Conservation (phyloP, 1,139 yeast genomes). For the Pichia sp. region DNA sequence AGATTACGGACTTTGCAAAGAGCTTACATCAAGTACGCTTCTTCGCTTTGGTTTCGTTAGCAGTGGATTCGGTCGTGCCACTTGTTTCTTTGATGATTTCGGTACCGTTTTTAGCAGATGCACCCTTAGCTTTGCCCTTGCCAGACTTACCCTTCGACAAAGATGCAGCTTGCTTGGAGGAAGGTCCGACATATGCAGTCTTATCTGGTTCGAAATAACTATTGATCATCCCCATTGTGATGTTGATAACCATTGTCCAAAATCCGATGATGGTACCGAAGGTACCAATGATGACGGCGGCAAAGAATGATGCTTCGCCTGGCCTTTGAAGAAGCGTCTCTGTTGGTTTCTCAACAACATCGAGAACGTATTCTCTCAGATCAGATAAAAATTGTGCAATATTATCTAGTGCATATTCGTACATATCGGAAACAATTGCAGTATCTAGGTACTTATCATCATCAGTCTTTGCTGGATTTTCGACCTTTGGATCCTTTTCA, state of each 20-base stretch:
- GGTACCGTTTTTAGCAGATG: too few species aligned
- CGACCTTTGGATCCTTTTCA: slow-evolving; percentile 33
- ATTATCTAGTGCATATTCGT: slow-evolving; percentile 23
- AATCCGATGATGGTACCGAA: slow-evolving; percentile 38
- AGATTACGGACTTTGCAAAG: too few species aligned
- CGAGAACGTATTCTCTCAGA: slow-evolving; percentile 27
- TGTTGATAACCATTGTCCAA: slow-evolving; percentile 31
- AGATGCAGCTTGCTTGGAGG: too few species aligned
- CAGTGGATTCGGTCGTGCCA: slow-evolving; percentile 24
- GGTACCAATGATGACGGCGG: slow-evolving; percentile 33
- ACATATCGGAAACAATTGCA: slow-evolving; percentile 17
- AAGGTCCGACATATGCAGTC: slow-evolving; percentile 9
- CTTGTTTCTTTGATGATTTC: slow-evolving; percentile 16
- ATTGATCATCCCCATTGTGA: slow-evolving; percentile 20
- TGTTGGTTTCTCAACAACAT: slow-evolving; percentile 38
- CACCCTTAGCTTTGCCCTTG: too few species aligned
- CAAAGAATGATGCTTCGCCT: slow-evolving; percentile 40
- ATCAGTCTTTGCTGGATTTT: slow-evolving; percentile 14
- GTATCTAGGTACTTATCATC: slow-evolving; percentile 18
- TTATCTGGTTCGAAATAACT: slow-evolving; percentile 9
- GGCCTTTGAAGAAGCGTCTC: slow-evolving; percentile 39
- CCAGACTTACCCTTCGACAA: too few species aligned
- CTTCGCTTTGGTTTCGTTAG: slow-evolving; percentile 28
- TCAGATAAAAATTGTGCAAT: slow-evolving; percentile 6
- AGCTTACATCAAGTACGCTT: too few species aligned